Conservation (phyloP, 2,329 filamentous ascomycete genomes). For the Exophiala sideris region DNA sequence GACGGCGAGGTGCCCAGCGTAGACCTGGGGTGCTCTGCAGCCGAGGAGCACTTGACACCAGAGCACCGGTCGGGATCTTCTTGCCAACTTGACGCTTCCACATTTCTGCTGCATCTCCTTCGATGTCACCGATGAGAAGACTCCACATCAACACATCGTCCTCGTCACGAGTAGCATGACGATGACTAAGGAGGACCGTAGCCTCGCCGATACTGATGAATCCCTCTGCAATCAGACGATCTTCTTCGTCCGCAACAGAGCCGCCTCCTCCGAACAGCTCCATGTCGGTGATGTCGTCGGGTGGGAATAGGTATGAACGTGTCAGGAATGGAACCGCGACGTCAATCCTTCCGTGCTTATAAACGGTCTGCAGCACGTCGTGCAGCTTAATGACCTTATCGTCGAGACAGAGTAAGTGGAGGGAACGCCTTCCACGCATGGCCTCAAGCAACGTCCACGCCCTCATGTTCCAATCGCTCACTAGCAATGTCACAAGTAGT, state of each 20-base stretch:
- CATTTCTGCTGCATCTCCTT: conserved; percentile 9
- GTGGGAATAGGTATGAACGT: background rate
- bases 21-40: background rate
- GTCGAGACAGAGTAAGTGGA: conserved; percentile 10
- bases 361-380: conserved; percentile 4
- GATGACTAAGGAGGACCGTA: conserved; percentile 25
- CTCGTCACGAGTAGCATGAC: conserved; percentile 26
- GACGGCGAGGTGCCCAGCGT: conserved; percentile 4
- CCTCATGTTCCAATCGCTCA: conserved; percentile 31
- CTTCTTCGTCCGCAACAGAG: conserved; percentile 8
- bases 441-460: conserved; percentile 31
- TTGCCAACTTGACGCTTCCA: conserved; percentile 13
- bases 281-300: conserved; percentile 8
- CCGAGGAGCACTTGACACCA: conserved; percentile 9
- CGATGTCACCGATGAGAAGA: conserved; percentile 16
- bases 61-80: conserved; percentile 8
- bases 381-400: conserved; percentile 5
- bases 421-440: conserved; percentile 5
- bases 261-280: conserved; percentile 9
- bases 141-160: conserved; percentile 28
- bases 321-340: conserved; percentile 6
- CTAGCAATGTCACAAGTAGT: conserved; percentile 24
- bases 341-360: conserved; percentile 6
- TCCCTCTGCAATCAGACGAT: conserved; percentile 3
- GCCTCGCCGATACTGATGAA: conserved; percentile 22